phyloP scores from a whole-genome alignment of 805 yeast species.

The Maudiozyma saulgeensis region DNA sequence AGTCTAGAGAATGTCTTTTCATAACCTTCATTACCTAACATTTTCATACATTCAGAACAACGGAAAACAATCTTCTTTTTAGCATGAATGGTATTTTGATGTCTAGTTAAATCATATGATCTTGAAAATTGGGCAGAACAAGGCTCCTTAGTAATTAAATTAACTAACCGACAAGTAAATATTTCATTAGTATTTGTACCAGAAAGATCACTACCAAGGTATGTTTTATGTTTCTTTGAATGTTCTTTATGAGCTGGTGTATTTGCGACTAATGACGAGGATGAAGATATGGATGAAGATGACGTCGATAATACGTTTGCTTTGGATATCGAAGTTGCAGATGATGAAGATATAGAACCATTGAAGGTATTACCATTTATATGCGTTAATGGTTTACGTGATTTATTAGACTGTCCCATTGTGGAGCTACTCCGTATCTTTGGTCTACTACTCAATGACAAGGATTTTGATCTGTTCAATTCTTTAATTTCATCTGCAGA shows the following conservation, averaged over 20 bases:
- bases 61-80: constrained; percentile 74
- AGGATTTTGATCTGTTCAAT: constrained; percentile 8
- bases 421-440: background rate
- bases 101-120: constrained; percentile 89
- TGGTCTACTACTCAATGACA: constrained; percentile 6
- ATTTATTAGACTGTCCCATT: background rate
- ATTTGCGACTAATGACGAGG: background rate
- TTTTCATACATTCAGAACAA: constrained; percentile 68
- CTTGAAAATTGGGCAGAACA: constrained; percentile 58
- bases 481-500: constrained; percentile 6
- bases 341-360: background rate
- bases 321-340: too few species aligned
- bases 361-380: constrained; percentile 4
- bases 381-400: constrained; percentile 5
- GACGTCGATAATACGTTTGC: too few species aligned
- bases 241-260: background rate
- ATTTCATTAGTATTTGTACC: constrained; percentile 4
- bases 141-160: constrained; percentile 22
- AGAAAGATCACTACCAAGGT: background rate
- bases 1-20: constrained; percentile 84
- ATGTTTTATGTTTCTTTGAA: background rate
- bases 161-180: constrained; percentile 13
- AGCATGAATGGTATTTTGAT: constrained; percentile 94
- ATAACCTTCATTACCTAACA: constrained; percentile 33
- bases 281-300: background rate